Evolutionary conservation across 2,329 filamentous ascomycete genomes (phyloP).

Genomic region (Aplosporella prunicola): DNA sequence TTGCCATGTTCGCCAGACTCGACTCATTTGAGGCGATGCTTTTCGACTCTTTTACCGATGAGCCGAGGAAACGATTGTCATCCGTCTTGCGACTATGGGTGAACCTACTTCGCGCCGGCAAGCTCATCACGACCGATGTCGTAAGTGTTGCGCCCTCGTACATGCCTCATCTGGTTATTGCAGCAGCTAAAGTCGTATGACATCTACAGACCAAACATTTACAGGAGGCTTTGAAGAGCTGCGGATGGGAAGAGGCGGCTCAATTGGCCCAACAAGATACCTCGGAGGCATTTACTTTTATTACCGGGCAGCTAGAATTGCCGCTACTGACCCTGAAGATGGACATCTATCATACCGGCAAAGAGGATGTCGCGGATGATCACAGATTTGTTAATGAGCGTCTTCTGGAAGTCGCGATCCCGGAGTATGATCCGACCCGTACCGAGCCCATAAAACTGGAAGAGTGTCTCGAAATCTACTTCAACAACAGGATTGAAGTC

Average conservation of each 20-base stretch:
- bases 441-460: constrained; percentile 69
- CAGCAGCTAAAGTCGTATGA: too few relatives aligned
- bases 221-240: constrained; percentile 71
- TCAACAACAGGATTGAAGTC: constrained; percentile 89
- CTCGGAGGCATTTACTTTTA: constrained; percentile 90
- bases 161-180: too few relatives aligned
- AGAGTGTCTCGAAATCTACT: constrained; percentile 86
- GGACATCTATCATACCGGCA: constrained; percentile 87
- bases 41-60: constrained; percentile 66
- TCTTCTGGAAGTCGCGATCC: constrained; percentile 83
- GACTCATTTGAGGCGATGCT: constrained; percentile 90
- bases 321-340: constrained; percentile 86
- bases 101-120: constrained; percentile 78
- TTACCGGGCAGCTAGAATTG: constrained; percentile 79
- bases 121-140: constrained; percentile 75
- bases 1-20: constrained; percentile 89
- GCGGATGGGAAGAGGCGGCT: constrained; percentile 79
- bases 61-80: constrained; percentile 63
- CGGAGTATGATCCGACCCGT: constrained; percentile 56
- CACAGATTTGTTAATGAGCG: constrained; percentile 93
- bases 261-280: constrained; percentile 81
- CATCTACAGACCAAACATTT: constrained; percentile 61
- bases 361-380: constrained; percentile 72
- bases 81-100: constrained; percentile 81
- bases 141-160: constrained; percentile 46